A percentile compares a stretch with the other conserved stretches of the same genome.
Evolutionary conservation across 768 basidiomycete species (phyloP).

Genomic region (Cyclocybe aegerita): DNA sequence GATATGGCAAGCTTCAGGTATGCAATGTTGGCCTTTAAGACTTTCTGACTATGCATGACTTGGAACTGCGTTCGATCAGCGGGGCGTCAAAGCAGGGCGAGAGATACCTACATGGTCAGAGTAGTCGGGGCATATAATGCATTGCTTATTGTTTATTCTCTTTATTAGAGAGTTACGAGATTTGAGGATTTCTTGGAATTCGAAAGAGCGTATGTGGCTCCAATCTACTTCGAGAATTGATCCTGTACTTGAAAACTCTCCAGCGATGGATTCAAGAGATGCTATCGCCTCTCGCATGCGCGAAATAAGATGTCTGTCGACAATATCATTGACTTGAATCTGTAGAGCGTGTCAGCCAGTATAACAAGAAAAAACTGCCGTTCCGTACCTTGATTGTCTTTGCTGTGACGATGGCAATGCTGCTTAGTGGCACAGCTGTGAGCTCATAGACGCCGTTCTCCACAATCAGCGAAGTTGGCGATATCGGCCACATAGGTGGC

Average conservation of each 20-base stretch:
- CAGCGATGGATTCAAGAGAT: slow-evolving; percentile 46
- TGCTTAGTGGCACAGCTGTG: slow-evolving; percentile 60
- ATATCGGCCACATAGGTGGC: slow-evolving; percentile 79
- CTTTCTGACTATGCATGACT: slow-evolving; percentile 71
- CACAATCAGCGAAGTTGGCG: slow-evolving; percentile 42
- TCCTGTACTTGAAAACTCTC: slow-evolving; percentile 53
- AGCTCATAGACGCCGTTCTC: slow-evolving; percentile 68
- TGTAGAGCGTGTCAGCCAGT: slow-evolving; percentile 24
- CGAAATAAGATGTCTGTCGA: slow-evolving; percentile 63
- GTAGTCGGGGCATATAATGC: slow-evolving; percentile 67
- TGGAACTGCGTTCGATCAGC: slow-evolving; percentile 55
- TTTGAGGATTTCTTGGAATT: slow-evolving; percentile 85
- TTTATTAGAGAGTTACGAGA: slow-evolving; percentile 50
- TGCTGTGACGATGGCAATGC: slow-evolving; percentile 75
- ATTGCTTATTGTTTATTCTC: slow-evolving; percentile 43
- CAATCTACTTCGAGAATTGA: slow-evolving; percentile 80
- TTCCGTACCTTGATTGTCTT: slow-evolving; percentile 63
- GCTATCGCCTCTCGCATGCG: slow-evolving; percentile 57
- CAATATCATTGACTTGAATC: slow-evolving; percentile 71
- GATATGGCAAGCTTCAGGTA: slow-evolving; percentile 83
- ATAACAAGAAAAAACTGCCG: background rate
- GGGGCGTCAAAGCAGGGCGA: background rate
- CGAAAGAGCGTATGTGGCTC: slow-evolving; percentile 77
- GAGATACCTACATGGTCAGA: slow-evolving; percentile 64
- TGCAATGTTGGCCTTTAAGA: slow-evolving; percentile 72